Percentiles rank a stretch among this genome's conserved stretches.
Conservation (phyloP, 2,329 filamentous ascomycete genomes). For the Epichloe gansuensis region DNA sequence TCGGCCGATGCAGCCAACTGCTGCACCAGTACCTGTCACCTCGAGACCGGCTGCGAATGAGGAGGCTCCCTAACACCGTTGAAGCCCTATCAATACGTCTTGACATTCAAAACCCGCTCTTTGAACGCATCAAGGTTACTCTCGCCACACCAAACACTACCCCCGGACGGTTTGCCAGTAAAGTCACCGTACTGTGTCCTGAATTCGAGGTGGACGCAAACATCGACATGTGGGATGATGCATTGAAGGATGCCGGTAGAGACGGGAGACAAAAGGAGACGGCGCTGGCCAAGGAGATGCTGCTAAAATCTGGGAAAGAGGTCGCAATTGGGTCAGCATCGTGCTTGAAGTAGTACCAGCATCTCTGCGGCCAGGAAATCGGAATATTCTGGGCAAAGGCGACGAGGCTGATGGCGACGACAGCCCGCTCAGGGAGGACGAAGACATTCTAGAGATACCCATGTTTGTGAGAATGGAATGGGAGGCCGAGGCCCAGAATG, state of each 20-base stretch:
- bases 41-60: constrained; percentile 19
- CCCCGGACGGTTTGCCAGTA: constrained; percentile 62
- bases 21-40: constrained; percentile 22
- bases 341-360: constrained; percentile 78
- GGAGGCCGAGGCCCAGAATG: constrained; percentile 58
- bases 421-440: constrained; percentile 42
- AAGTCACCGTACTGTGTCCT: constrained; percentile 85
- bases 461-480: constrained; percentile 90
- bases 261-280: constrained; percentile 28
- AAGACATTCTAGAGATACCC: constrained; percentile 72
- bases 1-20: constrained; percentile 41
- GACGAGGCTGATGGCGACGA: constrained; percentile 29
- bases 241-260: constrained; percentile 46
- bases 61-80: constrained; percentile 39
- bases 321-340: constrained; percentile 89
- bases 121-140: constrained; percentile 77
- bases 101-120: constrained; percentile 93
- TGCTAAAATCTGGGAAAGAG: constrained; percentile 92
- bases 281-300: constrained; percentile 53
- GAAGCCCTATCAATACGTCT: constrained; percentile 61
- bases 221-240: constrained; percentile 80
- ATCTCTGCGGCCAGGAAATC: constrained; percentile 31
- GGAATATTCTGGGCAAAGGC: constrained; percentile 16
- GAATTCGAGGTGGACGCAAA: constrained; percentile 92
- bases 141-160: constrained; percentile 74